Percentiles rank a stretch among this genome's conserved stretches.
These are phyloP conservation scores for Ulmus americana DNA, from an alignment of 331 rosid species.

Conservation along the genomic window DNA sequence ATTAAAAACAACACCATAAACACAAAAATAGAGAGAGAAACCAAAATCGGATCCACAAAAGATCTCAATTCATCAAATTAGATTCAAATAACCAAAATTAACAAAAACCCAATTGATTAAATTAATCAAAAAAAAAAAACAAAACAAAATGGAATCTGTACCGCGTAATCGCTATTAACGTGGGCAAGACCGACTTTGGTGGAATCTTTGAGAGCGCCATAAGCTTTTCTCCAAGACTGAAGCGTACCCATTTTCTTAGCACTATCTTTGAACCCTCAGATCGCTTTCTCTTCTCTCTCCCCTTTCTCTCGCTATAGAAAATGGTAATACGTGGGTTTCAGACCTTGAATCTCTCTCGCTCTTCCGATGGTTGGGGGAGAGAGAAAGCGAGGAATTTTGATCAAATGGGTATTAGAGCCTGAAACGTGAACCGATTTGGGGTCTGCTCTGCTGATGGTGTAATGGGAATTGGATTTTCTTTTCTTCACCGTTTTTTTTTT, in stretches of 20 bases:
- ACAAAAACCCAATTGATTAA: background rate
- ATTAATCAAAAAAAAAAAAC: background rate
- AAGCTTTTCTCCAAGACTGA: slow-evolving; percentile 95
- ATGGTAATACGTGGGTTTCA: slow-evolving; percentile 26
- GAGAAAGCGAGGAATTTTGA: slow-evolving; percentile 25
- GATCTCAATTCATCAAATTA: background rate
- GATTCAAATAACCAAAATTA: background rate
- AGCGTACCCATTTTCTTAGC: slow-evolving; percentile 68
- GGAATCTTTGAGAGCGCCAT: slow-evolving; percentile 85
- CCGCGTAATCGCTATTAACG: slow-evolving; percentile 99
- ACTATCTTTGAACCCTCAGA: slow-evolving; percentile 30
- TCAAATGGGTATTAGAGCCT: slow-evolving; percentile 3
- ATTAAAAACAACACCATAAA: slow-evolving; percentile 13
- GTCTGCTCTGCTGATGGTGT: slow-evolving; percentile 4
- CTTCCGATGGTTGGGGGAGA: slow-evolving; percentile 2
- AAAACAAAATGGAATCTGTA: slow-evolving; percentile 13
- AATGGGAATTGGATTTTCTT: background rate
- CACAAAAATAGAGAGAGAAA: background rate
- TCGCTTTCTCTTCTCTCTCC: slow-evolving; percentile 25
- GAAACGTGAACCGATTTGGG: slow-evolving; percentile 2
- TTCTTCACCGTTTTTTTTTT: slow-evolving; percentile 12
- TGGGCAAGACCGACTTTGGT: slow-evolving; percentile 99
- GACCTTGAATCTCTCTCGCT: slow-evolving; percentile 36
- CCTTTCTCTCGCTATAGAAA: slow-evolving; percentile 8
- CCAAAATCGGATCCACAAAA: slow-evolving; percentile 7